phyloP scores from a whole-genome alignment of 2,329 filamentous ascomycete species.

The Epichloe gansuensis region DNA sequence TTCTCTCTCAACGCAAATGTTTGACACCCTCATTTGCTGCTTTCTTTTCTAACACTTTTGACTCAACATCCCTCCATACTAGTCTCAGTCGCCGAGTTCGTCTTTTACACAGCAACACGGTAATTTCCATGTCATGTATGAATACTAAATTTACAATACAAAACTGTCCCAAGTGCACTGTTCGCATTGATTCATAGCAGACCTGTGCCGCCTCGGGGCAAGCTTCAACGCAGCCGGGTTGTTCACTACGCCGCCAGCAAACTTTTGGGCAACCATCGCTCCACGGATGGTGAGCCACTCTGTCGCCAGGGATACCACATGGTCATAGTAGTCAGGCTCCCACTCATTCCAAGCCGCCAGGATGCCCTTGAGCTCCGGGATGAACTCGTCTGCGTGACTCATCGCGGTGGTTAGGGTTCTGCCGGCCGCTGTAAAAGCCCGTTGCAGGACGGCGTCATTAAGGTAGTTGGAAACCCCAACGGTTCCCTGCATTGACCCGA shows the following conservation, averaged over 20 bases:
- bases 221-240: not conserved
- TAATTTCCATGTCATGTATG: too few relatives aligned
- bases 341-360: not conserved
- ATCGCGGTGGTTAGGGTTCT: not conserved
- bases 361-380: not conserved
- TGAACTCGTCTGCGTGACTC: not conserved
- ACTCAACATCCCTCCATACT: too few relatives aligned
- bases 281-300: not conserved
- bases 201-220: not conserved
- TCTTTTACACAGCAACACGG: not conserved
- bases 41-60: not conserved
- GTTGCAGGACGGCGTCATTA: not conserved
- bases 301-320: not conserved
- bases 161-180: too few relatives aligned
- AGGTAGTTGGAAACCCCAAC: not conserved
- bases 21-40: not conserved
- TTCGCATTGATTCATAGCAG: too few relatives aligned
- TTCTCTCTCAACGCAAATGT: not conserved
- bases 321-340: not conserved
- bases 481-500: not conserved
- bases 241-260: not conserved
- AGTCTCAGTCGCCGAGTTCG: not conserved
- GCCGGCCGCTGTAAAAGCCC: not conserved
- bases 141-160: too few relatives aligned
- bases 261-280: not conserved